Evolutionary conservation across 2,329 filamentous ascomycete species (phyloP).

Genomic region (Penicillium brevicompactum): DNA sequence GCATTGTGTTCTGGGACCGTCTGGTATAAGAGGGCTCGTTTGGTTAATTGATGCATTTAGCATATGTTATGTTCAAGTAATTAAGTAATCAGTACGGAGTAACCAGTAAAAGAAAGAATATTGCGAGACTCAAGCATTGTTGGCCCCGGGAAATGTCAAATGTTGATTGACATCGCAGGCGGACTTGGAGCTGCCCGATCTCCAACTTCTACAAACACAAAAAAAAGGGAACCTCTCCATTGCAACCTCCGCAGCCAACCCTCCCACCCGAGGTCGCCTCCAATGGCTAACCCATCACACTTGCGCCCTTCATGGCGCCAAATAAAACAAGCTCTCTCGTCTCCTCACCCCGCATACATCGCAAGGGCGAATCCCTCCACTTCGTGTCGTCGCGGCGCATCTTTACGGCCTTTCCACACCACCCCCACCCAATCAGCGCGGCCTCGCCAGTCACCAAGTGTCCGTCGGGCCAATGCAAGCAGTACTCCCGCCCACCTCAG

Average conservation of each 20-base stretch:
- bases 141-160: background rate
- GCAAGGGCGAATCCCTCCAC: background rate
- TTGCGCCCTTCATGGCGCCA: conserved; percentile 18
- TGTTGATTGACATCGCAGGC: background rate
- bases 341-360: background rate
- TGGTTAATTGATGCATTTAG: conserved; percentile 31
- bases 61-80: conserved; percentile 8
- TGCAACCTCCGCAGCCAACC: background rate
- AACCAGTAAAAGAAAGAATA: background rate
- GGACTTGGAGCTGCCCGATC: conserved; percentile 8
- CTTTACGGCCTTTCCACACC: conserved; percentile 12
- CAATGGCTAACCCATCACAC: conserved; percentile 19
- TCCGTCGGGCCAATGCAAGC: background rate
- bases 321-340: conserved; percentile 6
- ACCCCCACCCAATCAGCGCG: conserved; percentile 4
- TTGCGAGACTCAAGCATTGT: background rate
- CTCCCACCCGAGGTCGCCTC: background rate
- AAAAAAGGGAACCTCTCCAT: conserved; percentile 5
- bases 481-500: background rate
- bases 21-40: conserved; percentile 25
- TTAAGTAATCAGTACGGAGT: background rate
- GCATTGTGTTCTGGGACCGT: conserved; percentile 28
- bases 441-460: background rate
- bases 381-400: background rate
- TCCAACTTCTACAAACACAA: conserved; percentile 6